Percentiles rank a stretch among this genome's conserved stretches.
Evolutionary conservation across 805 yeast species (phyloP).

Genomic region (Suhomyces tanzawaensis): DNA sequence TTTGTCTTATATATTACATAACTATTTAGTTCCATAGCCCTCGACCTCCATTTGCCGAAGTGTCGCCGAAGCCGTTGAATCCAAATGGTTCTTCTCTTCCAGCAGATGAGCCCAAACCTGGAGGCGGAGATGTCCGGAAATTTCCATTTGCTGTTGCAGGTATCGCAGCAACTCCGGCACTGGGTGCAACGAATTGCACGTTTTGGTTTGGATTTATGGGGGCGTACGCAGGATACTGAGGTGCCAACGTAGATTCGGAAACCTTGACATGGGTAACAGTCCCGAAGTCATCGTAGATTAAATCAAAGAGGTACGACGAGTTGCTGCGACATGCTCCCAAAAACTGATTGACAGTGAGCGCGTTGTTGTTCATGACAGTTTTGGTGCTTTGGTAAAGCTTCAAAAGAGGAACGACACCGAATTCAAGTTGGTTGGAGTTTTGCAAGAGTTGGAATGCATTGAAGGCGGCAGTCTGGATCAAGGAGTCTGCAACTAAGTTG

Average conservation of each 20-base stretch:
- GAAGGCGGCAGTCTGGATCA: slow-evolving; percentile 42
- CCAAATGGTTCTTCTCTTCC: neutral
- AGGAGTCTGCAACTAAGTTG: slow-evolving; percentile 1
- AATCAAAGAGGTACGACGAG: slow-evolving; percentile 36
- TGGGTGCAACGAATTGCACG: neutral
- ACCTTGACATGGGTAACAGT: slow-evolving; percentile 43
- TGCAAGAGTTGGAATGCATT: slow-evolving; percentile 39
- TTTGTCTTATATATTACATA: no score
- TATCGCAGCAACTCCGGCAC: neutral
- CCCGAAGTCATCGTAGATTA: slow-evolving; percentile 45
- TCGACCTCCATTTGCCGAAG: neutral
- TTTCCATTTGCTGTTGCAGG: neutral
- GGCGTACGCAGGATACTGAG: neutral
- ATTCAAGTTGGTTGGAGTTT: slow-evolving; percentile 33
- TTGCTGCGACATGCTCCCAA: slow-evolving; percentile 26
- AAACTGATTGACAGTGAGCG: slow-evolving; percentile 30
- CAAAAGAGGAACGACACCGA: slow-evolving; percentile 34
- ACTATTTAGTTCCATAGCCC: slow-evolving; percentile 1
- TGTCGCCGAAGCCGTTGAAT: neutral
- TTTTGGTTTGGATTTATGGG: neutral
- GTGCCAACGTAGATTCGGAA: slow-evolving; percentile 1
- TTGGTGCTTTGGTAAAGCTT: slow-evolving; percentile 33
- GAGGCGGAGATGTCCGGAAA: slow-evolving; percentile 11
- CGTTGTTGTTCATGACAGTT: slow-evolving; percentile 25
- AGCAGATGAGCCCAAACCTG: slow-evolving; percentile 12